These are phyloP conservation scores for Castanea mollissima DNA, from an alignment of 306 rosid species.

Conservation along the genomic window DNA sequence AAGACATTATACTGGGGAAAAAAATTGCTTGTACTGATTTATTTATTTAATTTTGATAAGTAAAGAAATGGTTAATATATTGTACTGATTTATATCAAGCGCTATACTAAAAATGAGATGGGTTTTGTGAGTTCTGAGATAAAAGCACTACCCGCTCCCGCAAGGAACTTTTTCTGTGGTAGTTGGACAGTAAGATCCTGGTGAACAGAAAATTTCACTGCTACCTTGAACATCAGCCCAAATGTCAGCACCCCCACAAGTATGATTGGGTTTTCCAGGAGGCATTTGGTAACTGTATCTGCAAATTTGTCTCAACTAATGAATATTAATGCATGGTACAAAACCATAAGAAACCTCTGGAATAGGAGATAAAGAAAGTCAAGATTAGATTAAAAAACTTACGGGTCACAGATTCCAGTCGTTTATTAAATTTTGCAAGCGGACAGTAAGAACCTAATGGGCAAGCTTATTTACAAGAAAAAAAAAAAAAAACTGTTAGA, in stretches of 20 bases:
- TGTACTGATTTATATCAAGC: neutral
- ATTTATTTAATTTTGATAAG: neutral
- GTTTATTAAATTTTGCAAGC: constrained; percentile 47
- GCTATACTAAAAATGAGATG: constrained; percentile 6
- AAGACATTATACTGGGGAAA: neutral
- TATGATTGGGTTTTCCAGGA: constrained; percentile 57
- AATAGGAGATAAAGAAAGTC: neutral
- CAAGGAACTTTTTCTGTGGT: constrained; percentile 50
- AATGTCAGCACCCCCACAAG: constrained; percentile 79
- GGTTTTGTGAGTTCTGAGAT: constrained; percentile 25
- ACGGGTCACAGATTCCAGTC: constrained; percentile 80
- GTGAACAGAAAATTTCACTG: constrained; percentile 72
- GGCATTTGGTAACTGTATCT: constrained; percentile 80
- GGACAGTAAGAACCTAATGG: constrained; percentile 87
- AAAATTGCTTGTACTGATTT: neutral
- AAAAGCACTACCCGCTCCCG: constrained; percentile 71
- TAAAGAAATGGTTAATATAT: too few species aligned
- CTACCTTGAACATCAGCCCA: constrained; percentile 59
- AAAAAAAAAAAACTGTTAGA: neutral
- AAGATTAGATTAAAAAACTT: constrained; percentile 37
- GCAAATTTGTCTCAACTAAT: constrained; percentile 30
- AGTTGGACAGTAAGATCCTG: constrained; percentile 79
- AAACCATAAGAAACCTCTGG: constrained; percentile 5
- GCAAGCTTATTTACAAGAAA: constrained; percentile 58
- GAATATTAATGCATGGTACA: constrained; percentile 10